Conservation (phyloP, 2,329 filamentous ascomycete genomes). For the Tolypocladium tundrense region DNA sequence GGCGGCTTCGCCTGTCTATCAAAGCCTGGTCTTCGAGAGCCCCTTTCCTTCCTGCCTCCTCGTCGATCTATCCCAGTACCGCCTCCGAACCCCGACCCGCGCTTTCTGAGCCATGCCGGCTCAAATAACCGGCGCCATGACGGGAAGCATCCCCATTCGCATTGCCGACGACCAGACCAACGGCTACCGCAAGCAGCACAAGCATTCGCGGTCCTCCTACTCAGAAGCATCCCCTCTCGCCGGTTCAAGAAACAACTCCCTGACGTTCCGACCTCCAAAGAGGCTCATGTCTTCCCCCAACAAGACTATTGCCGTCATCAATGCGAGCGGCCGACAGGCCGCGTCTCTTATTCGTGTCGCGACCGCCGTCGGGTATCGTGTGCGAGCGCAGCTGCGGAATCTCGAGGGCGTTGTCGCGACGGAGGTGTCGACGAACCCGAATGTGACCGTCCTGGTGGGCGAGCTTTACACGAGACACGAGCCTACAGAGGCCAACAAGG, state of each 20-base stretch:
- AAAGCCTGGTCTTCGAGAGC: constrained; percentile 5
- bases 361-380: constrained; percentile 84
- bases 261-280: constrained; percentile 51
- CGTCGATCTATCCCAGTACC: constrained; percentile 3
- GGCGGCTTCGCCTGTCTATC: constrained; percentile 15
- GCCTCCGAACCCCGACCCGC: constrained; percentile 1
- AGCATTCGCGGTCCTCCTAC: constrained; percentile 52
- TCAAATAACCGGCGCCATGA: constrained; percentile 27
- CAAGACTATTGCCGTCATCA: constrained; percentile 89
- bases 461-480: constrained; percentile 50
- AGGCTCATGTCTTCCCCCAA: constrained; percentile 47
- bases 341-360: constrained; percentile 92
- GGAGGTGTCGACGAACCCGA: constrained; percentile 73
- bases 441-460: constrained; percentile 56
- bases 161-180: constrained; percentile 24
- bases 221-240: constrained; percentile 47
- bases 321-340: constrained; percentile 89
- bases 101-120: constrained; percentile 23
- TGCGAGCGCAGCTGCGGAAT: constrained; percentile 84
- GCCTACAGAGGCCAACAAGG: constrained; percentile 38
- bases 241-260: constrained; percentile 45
- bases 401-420: constrained; percentile 79
- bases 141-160: constrained; percentile 27
- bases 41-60: neutral
- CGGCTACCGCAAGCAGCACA: constrained; percentile 36